phyloP scores from a whole-genome alignment of 2,329 filamentous ascomycete species.

The Nakataea oryzae region DNA sequence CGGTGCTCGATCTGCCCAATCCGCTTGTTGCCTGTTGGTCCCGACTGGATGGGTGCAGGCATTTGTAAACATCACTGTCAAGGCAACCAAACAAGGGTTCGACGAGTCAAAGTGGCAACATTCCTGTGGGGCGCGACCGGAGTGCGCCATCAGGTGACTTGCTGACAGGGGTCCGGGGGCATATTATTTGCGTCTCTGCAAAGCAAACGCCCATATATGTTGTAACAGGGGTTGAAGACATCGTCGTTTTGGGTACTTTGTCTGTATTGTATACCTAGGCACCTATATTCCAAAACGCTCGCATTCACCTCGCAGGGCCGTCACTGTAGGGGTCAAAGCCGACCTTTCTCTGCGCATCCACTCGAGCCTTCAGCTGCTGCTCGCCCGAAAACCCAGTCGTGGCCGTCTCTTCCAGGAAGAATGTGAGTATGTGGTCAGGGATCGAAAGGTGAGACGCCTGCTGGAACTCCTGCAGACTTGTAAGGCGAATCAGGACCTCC shows the following conservation, averaged over 20 bases:
- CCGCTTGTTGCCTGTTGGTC: not conserved
- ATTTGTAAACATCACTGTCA: not conserved
- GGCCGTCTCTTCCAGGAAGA: conserved; percentile 62
- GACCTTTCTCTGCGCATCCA: conserved; percentile 35
- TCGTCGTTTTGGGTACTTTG: not conserved
- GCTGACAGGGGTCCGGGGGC: too few species aligned
- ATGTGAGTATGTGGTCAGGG: conserved; percentile 78
- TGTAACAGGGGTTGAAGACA: not conserved
- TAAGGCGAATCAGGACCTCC: conserved; percentile 78
- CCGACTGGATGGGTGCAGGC: not conserved
- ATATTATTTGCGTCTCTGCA: too few species aligned
- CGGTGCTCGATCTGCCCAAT: not conserved
- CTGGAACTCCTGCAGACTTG: conserved; percentile 83
- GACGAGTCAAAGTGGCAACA: too few species aligned
- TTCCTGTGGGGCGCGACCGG: not conserved
- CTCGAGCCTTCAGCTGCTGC: conserved; percentile 30
- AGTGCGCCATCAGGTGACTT: not conserved
- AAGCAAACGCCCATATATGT: too few species aligned
- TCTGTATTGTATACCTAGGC: not conserved
- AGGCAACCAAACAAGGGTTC: not conserved
- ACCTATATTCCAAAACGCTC: not conserved
- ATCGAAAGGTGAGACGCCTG: conserved; percentile 84
- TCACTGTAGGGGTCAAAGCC: conserved; percentile 49
- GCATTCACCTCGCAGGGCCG: conserved; percentile 15
- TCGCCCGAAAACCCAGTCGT: conserved; percentile 38